Evolutionary conservation across 2,329 filamentous ascomycete species (phyloP).

Genomic region (Cladosporium colombiae): DNA sequence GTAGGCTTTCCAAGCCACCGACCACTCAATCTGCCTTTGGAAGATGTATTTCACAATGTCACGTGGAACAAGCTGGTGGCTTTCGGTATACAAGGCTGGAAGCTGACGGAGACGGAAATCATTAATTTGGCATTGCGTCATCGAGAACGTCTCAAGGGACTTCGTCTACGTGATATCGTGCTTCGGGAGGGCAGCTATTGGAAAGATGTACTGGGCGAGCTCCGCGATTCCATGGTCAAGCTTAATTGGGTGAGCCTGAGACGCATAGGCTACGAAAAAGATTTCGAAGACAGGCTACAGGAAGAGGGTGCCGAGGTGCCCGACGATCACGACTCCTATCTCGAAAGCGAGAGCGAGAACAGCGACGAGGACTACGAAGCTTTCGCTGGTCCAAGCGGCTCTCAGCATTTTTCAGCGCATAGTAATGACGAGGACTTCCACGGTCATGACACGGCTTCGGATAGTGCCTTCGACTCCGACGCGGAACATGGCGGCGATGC

Average conservation of each 20-base stretch:
- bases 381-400: constrained; percentile 17
- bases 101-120: constrained; percentile 61
- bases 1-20: constrained; percentile 62
- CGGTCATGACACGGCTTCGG: constrained; percentile 6
- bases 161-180: constrained; percentile 62
- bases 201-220: constrained; percentile 59
- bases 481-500: constrained; percentile 42
- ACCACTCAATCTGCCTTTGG: constrained; percentile 59
- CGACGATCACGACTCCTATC: constrained; percentile 48
- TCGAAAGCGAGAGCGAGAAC: constrained; percentile 35
- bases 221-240: constrained; percentile 58
- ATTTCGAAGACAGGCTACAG: constrained; percentile 48
- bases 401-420: constrained; percentile 9
- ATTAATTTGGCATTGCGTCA: constrained; percentile 59
- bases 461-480: constrained; percentile 34
- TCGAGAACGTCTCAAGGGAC: constrained; percentile 56
- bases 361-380: constrained; percentile 37
- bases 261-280: constrained; percentile 59
- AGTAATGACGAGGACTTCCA: constrained; percentile 26
- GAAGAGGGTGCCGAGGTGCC: constrained; percentile 50
- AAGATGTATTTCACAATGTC: constrained; percentile 63
- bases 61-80: constrained; percentile 63
- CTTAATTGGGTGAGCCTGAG: constrained; percentile 65
- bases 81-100: constrained; percentile 67
- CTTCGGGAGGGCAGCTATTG: constrained; percentile 61